These are phyloP conservation scores for Penicillium antarcticum DNA, from an alignment of 495 filamentous ascomycete species.

Conservation along the genomic window DNA sequence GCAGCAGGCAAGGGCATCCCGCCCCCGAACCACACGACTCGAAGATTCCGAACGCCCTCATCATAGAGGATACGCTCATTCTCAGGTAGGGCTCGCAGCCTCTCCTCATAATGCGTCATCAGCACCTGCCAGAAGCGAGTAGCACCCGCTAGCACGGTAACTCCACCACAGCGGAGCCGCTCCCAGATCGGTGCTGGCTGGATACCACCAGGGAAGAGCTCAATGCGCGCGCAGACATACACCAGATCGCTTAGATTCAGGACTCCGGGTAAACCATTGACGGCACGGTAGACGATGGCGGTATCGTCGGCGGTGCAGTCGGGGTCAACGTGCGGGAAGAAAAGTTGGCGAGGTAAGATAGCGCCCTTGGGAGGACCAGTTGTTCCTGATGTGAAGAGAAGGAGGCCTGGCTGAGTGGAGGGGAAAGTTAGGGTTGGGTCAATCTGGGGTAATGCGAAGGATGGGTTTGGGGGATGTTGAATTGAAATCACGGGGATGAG, in stretches of 20 bases:
- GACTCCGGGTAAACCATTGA: background rate
- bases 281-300: background rate
- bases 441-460: background rate
- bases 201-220: background rate
- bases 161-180: background rate
- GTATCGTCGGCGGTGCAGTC: background rate
- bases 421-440: background rate
- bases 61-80: background rate
- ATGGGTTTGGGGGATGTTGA: background rate
- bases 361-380: conserved; percentile 38
- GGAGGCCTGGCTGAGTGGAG: conserved; percentile 6
- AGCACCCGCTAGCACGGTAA: background rate
- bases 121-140: background rate
- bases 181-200: background rate
- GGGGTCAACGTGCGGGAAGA: background rate
- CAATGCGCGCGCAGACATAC: background rate
- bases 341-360: conserved; percentile 14
- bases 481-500: background rate
- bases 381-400: conserved; percentile 40
- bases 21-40: background rate
- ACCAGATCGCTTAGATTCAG: background rate
- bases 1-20: background rate
- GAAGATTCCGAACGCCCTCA: background rate
- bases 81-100: background rate
- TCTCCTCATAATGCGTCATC: background rate